Conservation (phyloP, 768 basidiomycete species). For the Agrocybe chaxingu region DNA sequence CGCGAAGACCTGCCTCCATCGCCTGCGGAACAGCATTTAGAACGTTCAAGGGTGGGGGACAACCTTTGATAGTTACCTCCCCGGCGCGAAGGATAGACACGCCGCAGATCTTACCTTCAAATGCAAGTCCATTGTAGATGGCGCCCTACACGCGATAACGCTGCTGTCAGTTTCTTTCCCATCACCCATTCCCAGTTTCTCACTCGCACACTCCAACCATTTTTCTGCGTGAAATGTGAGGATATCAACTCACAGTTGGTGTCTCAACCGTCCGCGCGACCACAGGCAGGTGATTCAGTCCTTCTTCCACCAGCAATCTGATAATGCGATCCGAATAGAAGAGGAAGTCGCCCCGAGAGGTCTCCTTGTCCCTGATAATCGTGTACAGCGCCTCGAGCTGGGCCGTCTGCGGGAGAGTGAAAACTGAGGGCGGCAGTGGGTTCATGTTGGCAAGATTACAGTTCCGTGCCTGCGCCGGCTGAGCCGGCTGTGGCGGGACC, state of each 20-base stretch:
- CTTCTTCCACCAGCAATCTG: slow-evolving; percentile 74
- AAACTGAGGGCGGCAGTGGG: slow-evolving; percentile 75
- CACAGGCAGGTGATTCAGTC: slow-evolving; percentile 81
- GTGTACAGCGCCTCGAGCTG: slow-evolving; percentile 96
- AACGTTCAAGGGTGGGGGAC: slow-evolving; percentile 3
- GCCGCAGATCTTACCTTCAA: slow-evolving; percentile 95
- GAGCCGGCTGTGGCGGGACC: slow-evolving; percentile 28
- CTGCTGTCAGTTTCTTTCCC: neutral
- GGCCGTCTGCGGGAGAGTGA: slow-evolving; percentile 83
- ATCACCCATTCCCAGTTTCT: no score
- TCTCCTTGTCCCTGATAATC: slow-evolving; percentile 87
- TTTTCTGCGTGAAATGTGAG: no score
- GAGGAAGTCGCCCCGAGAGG: slow-evolving; percentile 89
- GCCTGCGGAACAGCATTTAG: slow-evolving; percentile 45
- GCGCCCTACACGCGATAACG: slow-evolving; percentile 48
- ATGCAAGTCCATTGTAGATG: slow-evolving; percentile 86
- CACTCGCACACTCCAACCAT: no score
- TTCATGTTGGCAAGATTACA: slow-evolving; percentile 34
- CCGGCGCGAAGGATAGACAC: slow-evolving; percentile 94
- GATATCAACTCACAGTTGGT: slow-evolving; percentile 59
- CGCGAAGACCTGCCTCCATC: slow-evolving; percentile 96
- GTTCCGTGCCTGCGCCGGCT: slow-evolving; percentile 29
- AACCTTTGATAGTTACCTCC: slow-evolving; percentile 51
- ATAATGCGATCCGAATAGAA: slow-evolving; percentile 96
- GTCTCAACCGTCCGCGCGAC: slow-evolving; percentile 75